Conservation (phyloP, 202 grass and related monocot genomes). For the Digitaria exilis region DNA sequence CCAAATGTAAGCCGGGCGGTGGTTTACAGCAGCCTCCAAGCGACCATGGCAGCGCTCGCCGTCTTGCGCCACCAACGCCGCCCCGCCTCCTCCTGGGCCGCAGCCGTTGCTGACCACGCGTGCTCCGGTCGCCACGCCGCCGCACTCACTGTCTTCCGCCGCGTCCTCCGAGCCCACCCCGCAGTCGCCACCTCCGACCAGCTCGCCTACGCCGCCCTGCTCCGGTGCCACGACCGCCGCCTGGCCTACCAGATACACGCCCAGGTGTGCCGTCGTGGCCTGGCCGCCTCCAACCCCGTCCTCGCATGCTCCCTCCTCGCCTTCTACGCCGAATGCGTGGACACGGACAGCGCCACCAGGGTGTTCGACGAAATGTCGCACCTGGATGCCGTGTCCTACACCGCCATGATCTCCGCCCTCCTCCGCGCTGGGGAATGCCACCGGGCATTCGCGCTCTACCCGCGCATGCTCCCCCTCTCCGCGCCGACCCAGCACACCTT, state of each 20-base stretch:
- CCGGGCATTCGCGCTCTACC: conserved; percentile 54
- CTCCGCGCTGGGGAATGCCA: conserved; percentile 50
- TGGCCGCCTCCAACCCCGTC: conserved; percentile 53
- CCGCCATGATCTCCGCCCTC: conserved; percentile 62
- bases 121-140: conserved; percentile 39
- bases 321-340: conserved; percentile 44
- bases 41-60: background rate
- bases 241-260: conserved; percentile 66
- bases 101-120: conserved; percentile 48
- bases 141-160: conserved; percentile 52
- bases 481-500: conserved; percentile 66
- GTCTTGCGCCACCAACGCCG: conserved; percentile 11
- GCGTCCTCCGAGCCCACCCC: conserved; percentile 46
- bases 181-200: conserved; percentile 44
- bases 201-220: conserved; percentile 63
- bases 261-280: conserved; percentile 52
- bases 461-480: conserved; percentile 47
- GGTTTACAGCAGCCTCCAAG: no score
- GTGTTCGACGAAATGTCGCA: conserved; percentile 58
- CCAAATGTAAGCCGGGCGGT: no score
- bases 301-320: conserved; percentile 58
- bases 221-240: conserved; percentile 50
- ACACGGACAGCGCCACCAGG: conserved; percentile 27
- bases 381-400: conserved; percentile 69
- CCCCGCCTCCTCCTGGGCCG: conserved; percentile 47